Evolutionary conservation across 495 filamentous ascomycete genomes (phyloP).

Genomic region (Amniculicola lignicola): DNA sequence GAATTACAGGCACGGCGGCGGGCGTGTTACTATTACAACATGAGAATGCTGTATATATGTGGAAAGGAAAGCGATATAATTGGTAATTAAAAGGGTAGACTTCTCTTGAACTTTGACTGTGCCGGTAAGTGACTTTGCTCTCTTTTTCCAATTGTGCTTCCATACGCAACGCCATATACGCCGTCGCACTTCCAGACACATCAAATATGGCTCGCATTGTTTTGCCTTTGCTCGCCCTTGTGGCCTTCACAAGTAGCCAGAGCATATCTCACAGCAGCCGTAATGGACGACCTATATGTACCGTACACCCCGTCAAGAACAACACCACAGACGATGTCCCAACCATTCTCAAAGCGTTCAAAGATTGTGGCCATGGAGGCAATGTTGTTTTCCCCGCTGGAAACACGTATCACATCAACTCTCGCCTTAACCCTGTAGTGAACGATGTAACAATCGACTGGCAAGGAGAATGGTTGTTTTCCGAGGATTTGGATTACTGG

Average conservation of each 20-base stretch:
- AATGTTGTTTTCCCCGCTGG: slow-evolving; percentile 53
- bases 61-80: not conserved
- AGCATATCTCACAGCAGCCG: not conserved
- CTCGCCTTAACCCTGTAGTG: slow-evolving; percentile 48
- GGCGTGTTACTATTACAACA: too few relatives aligned
- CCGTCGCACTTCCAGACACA: not conserved
- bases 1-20: too few relatives aligned
- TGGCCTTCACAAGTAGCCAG: not conserved
- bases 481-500: slow-evolving; percentile 55
- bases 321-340: slow-evolving; percentile 48
- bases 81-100: not conserved
- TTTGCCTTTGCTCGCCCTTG: not conserved
- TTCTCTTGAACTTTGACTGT: not conserved
- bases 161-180: not conserved
- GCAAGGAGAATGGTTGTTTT: slow-evolving; percentile 46
- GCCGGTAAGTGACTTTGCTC: not conserved
- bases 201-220: not conserved
- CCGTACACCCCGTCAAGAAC: slow-evolving; percentile 33
- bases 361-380: slow-evolving; percentile 50
- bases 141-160: not conserved
- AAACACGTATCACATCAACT: slow-evolving; percentile 51
- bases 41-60: too few relatives aligned
- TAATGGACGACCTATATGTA: slow-evolving; percentile 26
- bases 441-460: slow-evolving; percentile 51
- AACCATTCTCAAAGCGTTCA: slow-evolving; percentile 51